These are phyloP conservation scores for Calocybe gangraenosa DNA, from an alignment of 768 basidiomycete genomes.

Conservation along the genomic window DNA sequence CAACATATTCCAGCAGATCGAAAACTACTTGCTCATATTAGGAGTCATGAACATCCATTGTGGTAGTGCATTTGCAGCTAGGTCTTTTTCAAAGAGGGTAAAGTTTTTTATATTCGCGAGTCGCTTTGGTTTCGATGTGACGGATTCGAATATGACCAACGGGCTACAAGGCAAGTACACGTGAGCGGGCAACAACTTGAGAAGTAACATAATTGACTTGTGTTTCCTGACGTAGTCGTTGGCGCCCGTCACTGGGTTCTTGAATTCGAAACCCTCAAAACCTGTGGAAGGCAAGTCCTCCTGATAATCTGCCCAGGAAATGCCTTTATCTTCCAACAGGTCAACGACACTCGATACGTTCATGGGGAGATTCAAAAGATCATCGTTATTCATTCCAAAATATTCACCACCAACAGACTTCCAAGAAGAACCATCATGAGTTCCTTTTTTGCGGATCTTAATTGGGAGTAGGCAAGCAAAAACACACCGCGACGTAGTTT, in stretches of 20 bases:
- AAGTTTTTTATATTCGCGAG: slow-evolving; percentile 49
- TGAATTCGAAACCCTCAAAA: slow-evolving; percentile 35
- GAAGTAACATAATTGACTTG: slow-evolving; percentile 19
- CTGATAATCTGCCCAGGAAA: slow-evolving; percentile 62
- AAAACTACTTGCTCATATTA: slow-evolving; percentile 32
- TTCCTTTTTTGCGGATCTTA: slow-evolving; percentile 16
- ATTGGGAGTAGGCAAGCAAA: too few relatives aligned
- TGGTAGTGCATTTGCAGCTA: slow-evolving; percentile 39
- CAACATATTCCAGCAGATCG: slow-evolving; percentile 10
- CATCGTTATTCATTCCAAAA: slow-evolving; percentile 41
- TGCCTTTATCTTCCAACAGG: slow-evolving; percentile 49
- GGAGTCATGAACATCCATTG: slow-evolving; percentile 57
- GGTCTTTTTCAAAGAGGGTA: slow-evolving; percentile 54
- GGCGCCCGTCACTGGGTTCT: slow-evolving; percentile 17
- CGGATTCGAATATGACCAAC: slow-evolving; percentile 45
- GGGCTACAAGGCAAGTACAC: slow-evolving; percentile 24
- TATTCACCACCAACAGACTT: slow-evolving; percentile 14
- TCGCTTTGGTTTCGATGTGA: slow-evolving; percentile 38
- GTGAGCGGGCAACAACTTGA: background rate
- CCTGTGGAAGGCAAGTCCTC: slow-evolving; percentile 54
- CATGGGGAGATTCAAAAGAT: slow-evolving; percentile 28
- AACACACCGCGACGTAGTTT: background rate
- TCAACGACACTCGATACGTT: slow-evolving; percentile 59
- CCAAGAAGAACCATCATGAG: background rate
- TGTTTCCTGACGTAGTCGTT: slow-evolving; percentile 28